These are phyloP conservation scores for Amauroascus verrucosus DNA, from an alignment of 2,329 filamentous ascomycete species.

Conservation along the genomic window DNA sequence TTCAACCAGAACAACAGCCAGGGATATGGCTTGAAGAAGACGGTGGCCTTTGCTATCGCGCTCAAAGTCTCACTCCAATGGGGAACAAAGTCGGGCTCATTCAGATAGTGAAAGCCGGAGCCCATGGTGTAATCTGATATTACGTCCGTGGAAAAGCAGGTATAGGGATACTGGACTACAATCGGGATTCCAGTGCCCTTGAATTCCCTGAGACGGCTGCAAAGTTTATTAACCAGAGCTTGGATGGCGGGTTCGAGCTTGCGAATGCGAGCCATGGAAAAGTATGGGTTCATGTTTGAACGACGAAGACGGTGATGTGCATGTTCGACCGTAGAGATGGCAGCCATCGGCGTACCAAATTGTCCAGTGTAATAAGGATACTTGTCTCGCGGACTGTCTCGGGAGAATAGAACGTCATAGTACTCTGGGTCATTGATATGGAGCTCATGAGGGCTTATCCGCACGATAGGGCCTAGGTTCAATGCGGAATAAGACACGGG, in stretches of 20 bases:
- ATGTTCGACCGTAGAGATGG: slow-evolving; percentile 22
- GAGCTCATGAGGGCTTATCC: slow-evolving; percentile 27
- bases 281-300: slow-evolving; percentile 22
- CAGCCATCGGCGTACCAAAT: slow-evolving; percentile 20
- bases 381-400: slow-evolving; percentile 17
- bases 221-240: slow-evolving; percentile 22
- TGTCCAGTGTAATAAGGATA: slow-evolving; percentile 18
- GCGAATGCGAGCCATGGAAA: slow-evolving; percentile 18
- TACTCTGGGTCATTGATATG: slow-evolving; percentile 24
- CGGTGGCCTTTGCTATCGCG: slow-evolving; percentile 16
- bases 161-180: slow-evolving; percentile 25
- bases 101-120: slow-evolving; percentile 23
- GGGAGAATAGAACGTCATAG: slow-evolving; percentile 18
- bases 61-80: slow-evolving; percentile 23
- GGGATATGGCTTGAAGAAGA: slow-evolving; percentile 11
- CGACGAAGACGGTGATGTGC: slow-evolving; percentile 21
- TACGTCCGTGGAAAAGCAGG: slow-evolving; percentile 37
- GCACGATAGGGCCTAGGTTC: slow-evolving; percentile 25
- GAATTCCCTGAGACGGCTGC: slow-evolving; percentile 19
- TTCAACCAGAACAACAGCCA: slow-evolving; percentile 6
- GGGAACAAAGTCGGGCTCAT: slow-evolving; percentile 24
- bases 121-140: slow-evolving; percentile 36
- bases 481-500: neutral
- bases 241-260: slow-evolving; percentile 13
- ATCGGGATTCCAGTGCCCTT: slow-evolving; percentile 4